Evolutionary conservation across 2,329 filamentous ascomycete species (phyloP), one percentile per base, ranked within the genome.

Genomic region (Scedosporium dehoogii): DNA sequence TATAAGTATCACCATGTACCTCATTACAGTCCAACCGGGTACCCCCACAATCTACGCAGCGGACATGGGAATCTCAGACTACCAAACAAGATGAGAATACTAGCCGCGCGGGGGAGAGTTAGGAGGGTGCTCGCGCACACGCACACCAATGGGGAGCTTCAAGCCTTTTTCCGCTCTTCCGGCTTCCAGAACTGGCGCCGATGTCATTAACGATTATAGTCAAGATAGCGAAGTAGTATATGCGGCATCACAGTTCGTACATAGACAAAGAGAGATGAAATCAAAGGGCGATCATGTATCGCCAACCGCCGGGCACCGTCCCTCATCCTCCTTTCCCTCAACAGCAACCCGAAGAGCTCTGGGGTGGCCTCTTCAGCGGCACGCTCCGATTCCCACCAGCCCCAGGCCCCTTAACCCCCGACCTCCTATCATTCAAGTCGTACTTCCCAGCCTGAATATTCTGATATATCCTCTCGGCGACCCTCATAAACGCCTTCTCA

Each of bases 361-460:
- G 67, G 7, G 72, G 72, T 67, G 77, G 79, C 60, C 65, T 72
- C 6, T 51, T 48, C 33, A 61, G 29, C 4, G 44, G 27, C n/a
- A 61, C 59, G 29, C 42, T 61, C 59, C 48, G 18, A n/a, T 23
- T 44, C 9, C 59, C 59, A 9, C 59, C 59, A 7, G 59, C 48
- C 66, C 82, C 74, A 67, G 87, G 74, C 61, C 88, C 87, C 75
- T 97, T 97, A 65, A 99, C 92, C 27, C 94, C 94, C 65, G 89
- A 93, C 71, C 92, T 84, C 70, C 93, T 83, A 74, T 97, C 93
- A 72, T 96, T 96, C 68, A 97, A 78, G 75, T 99, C 92, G 73
- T 97, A 97, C 72, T 86, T 91, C 10, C 94, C 94, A 1, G 91
- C 91, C 78, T 97, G 91, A 65, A 99, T 97, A 70, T 97, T 97